These are phyloP conservation scores for Pseudogymnoascus sp. DNA, from an alignment of 2,329 filamentous ascomycete genomes.

Conservation along the genomic window DNA sequence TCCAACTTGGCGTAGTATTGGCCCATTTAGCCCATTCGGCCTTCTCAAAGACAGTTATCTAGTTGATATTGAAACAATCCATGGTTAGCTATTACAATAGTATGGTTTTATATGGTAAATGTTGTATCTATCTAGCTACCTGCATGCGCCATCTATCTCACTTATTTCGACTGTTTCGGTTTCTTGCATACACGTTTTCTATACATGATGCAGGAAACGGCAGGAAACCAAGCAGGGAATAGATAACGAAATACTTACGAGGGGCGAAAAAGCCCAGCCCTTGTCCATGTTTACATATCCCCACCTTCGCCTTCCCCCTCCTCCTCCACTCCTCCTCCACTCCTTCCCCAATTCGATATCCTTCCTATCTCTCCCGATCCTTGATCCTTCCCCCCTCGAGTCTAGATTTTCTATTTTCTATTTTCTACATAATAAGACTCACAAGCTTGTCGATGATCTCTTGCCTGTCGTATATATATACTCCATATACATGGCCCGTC, in stretches of 20 bases:
- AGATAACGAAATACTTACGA: not conserved
- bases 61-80: not conserved
- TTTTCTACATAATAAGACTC: not conserved
- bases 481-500: not conserved
- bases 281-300: not conserved
- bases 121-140: not conserved
- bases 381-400: not conserved
- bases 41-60: too few species aligned
- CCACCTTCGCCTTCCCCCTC: not conserved
- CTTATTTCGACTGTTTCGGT: not conserved
- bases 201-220: not conserved
- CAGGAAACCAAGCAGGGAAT: not conserved
- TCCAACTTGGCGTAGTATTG: not conserved
- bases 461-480: not conserved
- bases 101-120: not conserved
- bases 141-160: not conserved
- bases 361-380: conserved; percentile 3
- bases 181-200: not conserved
- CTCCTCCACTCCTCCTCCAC: not conserved
- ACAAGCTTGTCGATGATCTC: not conserved
- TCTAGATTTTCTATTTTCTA: not conserved
- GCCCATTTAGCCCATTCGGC: too few species aligned
- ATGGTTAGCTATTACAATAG: too few species aligned
- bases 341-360: not conserved
- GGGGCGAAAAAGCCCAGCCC: not conserved